Percentiles rank a stretch among this genome's conserved stretches.
Conservation (phyloP, 2,329 filamentous ascomycete genomes). For the Dactylellina drechsleri region DNA sequence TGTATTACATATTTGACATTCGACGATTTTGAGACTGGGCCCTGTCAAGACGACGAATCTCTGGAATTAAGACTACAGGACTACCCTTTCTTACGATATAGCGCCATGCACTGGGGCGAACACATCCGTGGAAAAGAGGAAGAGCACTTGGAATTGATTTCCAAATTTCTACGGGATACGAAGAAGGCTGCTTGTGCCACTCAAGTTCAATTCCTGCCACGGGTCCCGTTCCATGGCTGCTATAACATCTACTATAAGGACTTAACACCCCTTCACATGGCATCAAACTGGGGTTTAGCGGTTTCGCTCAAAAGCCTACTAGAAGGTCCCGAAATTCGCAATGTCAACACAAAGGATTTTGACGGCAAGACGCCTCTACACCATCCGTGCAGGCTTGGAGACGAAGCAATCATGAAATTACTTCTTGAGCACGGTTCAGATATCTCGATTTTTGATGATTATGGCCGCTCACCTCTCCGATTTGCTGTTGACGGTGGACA, state of each 20-base stretch:
- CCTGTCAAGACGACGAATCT: conserved; percentile 30
- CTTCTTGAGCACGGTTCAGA: conserved; percentile 43
- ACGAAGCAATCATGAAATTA: conserved; percentile 40
- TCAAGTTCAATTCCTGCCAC: conserved; percentile 35
- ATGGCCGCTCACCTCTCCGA: conserved; percentile 34
- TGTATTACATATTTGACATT: conserved; percentile 39
- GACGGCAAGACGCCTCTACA: conserved; percentile 50
- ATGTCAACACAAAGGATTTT: conserved; percentile 36
- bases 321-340: background rate
- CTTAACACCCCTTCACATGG: conserved; percentile 36
- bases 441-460: conserved; percentile 19
- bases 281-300: conserved; percentile 19
- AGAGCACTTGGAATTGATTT: conserved; percentile 31
- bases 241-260: conserved; percentile 41
- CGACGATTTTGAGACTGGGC: conserved; percentile 19
- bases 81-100: conserved; percentile 32
- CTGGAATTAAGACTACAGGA: conserved; percentile 30
- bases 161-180: conserved; percentile 29
- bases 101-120: conserved; percentile 36
- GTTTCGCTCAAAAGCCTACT: conserved; percentile 21
- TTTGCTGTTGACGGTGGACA: conserved; percentile 40
- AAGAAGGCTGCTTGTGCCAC: conserved; percentile 55
- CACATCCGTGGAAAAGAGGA: conserved; percentile 37
- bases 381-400: conserved; percentile 37
- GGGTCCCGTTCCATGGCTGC: conserved; percentile 56